Percentiles rank a stretch among this genome's conserved stretches.
Conservation (phyloP, 2,329 filamentous ascomycete genomes). For the Knoxdaviesia proteae region DNA sequence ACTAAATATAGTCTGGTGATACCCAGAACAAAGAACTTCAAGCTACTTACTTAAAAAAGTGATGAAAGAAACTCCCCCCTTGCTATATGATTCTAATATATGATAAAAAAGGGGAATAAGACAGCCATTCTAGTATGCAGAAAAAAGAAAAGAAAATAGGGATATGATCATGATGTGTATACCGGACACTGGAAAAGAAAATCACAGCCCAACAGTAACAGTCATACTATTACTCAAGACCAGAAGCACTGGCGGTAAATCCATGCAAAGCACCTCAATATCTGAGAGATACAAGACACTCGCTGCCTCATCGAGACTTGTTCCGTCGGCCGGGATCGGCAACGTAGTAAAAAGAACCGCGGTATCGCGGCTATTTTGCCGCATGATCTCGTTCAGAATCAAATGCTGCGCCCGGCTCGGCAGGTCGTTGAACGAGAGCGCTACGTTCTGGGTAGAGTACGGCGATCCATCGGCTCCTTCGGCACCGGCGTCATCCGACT, state of each 20-base stretch:
- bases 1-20: no score
- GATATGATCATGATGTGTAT: not conserved
- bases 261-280: conserved; percentile 58
- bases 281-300: conserved; percentile 58
- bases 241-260: conserved; percentile 53
- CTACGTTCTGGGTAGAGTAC: conserved; percentile 38
- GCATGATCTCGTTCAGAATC: conserved; percentile 70
- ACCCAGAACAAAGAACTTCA: no score
- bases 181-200: not conserved
- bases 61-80: no score
- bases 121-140: conserved; percentile 4
- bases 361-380: conserved; percentile 43
- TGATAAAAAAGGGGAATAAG: no score
- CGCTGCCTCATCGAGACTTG: conserved; percentile 45
- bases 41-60: no score
- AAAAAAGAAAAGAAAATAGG: conserved; percentile 5
- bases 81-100: no score
- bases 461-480: conserved; percentile 14
- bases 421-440: conserved; percentile 70
- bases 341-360: conserved; percentile 69
- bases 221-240: conserved; percentile 83
- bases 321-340: conserved; percentile 62
- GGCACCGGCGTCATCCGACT: conserved; percentile 8
- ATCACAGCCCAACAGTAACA: conserved; percentile 52
- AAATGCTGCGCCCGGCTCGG: conserved; percentile 70